Evolutionary conservation across 1,284 basidiomycete genomes (phyloP).

Genomic region (Cryptococcus jaspeensis): DNA sequence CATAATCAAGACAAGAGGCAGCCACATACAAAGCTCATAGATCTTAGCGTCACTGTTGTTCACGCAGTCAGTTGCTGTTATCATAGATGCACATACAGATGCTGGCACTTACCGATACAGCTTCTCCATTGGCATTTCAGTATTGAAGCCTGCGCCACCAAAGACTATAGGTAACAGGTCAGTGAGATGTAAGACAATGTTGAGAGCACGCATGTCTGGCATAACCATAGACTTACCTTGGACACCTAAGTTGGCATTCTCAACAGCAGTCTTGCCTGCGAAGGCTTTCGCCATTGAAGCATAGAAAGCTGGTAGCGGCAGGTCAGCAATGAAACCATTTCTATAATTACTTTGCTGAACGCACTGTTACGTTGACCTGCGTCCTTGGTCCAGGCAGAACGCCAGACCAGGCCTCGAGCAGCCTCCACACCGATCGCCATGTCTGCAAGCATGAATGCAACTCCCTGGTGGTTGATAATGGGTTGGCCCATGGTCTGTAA

Average conservation of each 20-base stretch:
- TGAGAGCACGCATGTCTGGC: not conserved
- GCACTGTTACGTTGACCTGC: conserved; percentile 54
- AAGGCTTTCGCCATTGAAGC: conserved; percentile 59
- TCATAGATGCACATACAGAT: conserved; percentile 8
- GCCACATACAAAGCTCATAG: conserved; percentile 52
- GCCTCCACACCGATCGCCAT: conserved; percentile 59
- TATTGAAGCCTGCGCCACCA: conserved; percentile 57
- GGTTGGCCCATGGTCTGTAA: conserved; percentile 57
- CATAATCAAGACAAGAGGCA: too few relatives aligned
- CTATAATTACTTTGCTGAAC: conserved; percentile 10
- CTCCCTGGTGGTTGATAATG: conserved; percentile 59
- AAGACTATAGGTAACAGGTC: conserved; percentile 27
- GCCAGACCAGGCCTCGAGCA: conserved; percentile 56
- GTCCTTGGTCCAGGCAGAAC: conserved; percentile 56
- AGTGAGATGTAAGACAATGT: not conserved
- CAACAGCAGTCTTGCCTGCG: conserved; percentile 53
- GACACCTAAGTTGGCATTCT: conserved; percentile 56
- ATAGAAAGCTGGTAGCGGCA: conserved; percentile 52
- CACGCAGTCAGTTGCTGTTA: not conserved
- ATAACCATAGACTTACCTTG: conserved; percentile 33
- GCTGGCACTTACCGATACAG: conserved; percentile 49
- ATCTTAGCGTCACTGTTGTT: conserved; percentile 51
- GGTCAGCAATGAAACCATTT: not conserved
- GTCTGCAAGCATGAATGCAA: conserved; percentile 59
- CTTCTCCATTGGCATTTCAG: conserved; percentile 59